Evolutionary conservation across 345 rosid genomes (phyloP).

Genomic region (Syzygium aromaticum): DNA sequence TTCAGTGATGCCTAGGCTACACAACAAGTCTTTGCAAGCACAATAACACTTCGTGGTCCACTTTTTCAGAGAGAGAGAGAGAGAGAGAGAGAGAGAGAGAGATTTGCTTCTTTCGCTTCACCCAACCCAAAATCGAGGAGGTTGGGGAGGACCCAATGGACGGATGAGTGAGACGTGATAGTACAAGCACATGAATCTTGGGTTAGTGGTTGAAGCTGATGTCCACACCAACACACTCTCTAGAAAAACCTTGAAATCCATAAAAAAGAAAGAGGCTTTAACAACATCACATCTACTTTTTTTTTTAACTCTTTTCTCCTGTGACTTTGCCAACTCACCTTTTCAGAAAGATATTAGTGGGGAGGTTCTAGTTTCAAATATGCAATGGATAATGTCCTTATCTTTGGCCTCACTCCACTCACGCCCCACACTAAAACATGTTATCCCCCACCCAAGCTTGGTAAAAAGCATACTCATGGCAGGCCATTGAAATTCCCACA

Average conservation of each 20-base stretch:
- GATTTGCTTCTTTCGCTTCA: neutral
- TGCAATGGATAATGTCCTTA: conserved; percentile 3
- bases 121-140: neutral
- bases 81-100: neutral
- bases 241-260: neutral
- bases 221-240: neutral
- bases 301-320: neutral
- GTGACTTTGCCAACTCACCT: neutral
- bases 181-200: neutral
- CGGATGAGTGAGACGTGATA: neutral
- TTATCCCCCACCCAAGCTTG: neutral
- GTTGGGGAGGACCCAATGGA: neutral
- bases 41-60: neutral
- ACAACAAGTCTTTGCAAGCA: neutral
- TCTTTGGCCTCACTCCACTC: conserved; percentile 18
- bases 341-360: neutral
- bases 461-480: conserved; percentile 9
- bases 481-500: conserved; percentile 14
- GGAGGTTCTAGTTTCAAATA: conserved; percentile 3
- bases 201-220: neutral
- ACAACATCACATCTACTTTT: neutral
- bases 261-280: neutral
- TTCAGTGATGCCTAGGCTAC: neutral
- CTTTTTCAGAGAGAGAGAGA: neutral
- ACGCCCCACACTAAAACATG: neutral